A percentile compares a stretch with the other conserved stretches of the same genome.
Conservation (phyloP, 2,329 filamentous ascomycete species). For the Fusarium sp. region DNA sequence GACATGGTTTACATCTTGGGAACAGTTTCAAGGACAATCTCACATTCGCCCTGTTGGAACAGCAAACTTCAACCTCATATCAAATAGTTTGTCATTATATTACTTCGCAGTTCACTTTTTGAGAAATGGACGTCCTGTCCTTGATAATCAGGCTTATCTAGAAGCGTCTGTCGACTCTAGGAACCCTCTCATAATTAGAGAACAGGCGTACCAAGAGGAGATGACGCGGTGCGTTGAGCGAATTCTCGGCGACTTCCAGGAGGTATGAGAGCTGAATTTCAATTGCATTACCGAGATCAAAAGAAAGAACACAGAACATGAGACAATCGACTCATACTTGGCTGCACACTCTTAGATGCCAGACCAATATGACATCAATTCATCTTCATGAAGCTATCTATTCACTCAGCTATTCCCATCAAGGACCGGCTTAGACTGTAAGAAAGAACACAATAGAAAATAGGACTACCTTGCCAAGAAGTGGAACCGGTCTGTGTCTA, state of each 20-base stretch:
- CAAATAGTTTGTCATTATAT: not conserved
- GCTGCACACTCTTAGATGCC: not conserved
- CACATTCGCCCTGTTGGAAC: not conserved
- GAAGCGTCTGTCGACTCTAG: not conserved
- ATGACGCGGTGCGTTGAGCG: not conserved
- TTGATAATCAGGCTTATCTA: not conserved
- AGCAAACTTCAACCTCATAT: not conserved
- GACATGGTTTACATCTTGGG: not conserved
- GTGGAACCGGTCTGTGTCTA: too few species aligned
- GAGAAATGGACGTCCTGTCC: not conserved
- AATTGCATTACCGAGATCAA: not conserved
- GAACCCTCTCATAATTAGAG: constrained; percentile 1
- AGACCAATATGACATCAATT: not conserved
- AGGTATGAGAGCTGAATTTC: not conserved
- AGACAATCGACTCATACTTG: not conserved
- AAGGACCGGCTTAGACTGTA: not conserved
- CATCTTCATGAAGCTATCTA: not conserved
- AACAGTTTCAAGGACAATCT: not conserved
- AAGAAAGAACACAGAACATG: not conserved
- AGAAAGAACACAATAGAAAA: not conserved
- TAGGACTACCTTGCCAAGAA: too few species aligned
- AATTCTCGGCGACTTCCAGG: not conserved
- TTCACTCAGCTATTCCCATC: not conserved
- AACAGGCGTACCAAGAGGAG: constrained; percentile 3
- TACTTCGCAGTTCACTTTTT: not conserved